Conservation (phyloP, 768 basidiomycete genomes). For the Rhizopogon vulgaris region DNA sequence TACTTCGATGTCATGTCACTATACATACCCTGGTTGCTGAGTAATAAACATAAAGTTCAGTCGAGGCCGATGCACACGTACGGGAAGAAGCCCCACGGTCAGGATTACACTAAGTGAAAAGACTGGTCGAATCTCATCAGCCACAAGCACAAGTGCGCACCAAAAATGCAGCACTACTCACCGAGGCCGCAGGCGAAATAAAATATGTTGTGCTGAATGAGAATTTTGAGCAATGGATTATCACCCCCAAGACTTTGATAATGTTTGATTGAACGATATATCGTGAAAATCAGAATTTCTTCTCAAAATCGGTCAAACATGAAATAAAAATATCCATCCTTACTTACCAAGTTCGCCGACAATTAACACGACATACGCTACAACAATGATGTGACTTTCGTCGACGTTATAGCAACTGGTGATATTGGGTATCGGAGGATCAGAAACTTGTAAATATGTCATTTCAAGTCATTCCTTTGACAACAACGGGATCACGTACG, state of each 20-base stretch:
- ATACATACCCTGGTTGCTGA: neutral
- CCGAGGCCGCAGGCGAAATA: slow-evolving; percentile 1
- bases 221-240: neutral
- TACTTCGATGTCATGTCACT: slow-evolving; percentile 1
- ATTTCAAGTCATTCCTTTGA: neutral
- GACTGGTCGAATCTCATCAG: neutral
- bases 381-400: neutral
- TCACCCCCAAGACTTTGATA: neutral
- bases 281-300: slow-evolving; percentile 1
- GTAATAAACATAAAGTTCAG: neutral
- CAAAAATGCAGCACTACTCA: neutral
- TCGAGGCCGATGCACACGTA: neutral
- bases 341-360: neutral
- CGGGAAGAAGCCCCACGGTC: neutral
- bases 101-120: slow-evolving; percentile 2
- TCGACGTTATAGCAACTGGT: neutral
- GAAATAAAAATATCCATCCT: neutral
- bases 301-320: neutral
- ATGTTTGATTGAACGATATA: slow-evolving; percentile 1
- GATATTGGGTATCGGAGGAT: neutral
- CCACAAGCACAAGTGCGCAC: no score
- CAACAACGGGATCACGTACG: neutral
- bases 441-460: neutral
- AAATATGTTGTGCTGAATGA: slow-evolving; percentile 4
- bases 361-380: neutral